These are phyloP conservation scores for Aspergillus unguis DNA, from an alignment of 2,329 filamentous ascomycete species.

Conservation along the genomic window DNA sequence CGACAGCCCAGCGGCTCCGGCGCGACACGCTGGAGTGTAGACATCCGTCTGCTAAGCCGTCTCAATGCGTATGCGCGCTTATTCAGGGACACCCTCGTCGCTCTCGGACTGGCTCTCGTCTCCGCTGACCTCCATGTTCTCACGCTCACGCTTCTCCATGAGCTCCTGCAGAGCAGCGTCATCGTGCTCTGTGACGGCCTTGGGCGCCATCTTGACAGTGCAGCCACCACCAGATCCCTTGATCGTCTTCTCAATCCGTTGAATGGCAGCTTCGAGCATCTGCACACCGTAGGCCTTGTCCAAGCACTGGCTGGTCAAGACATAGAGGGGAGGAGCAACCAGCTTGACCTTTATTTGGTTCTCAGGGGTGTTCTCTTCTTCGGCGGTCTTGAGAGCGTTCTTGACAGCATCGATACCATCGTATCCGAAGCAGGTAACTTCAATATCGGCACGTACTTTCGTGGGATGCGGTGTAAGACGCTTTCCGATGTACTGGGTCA, in stretches of 20 bases:
- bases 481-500: conserved; percentile 95
- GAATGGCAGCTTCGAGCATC: conserved; percentile 82
- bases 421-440: conserved; percentile 92
- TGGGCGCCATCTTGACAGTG: conserved; percentile 95
- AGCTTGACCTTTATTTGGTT: conserved; percentile 97
- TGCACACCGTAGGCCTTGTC: conserved; percentile 87
- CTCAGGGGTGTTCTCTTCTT: conserved; percentile 86
- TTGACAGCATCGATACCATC: conserved; percentile 99
- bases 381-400: conserved; percentile 81
- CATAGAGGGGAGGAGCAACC: conserved; percentile 95
- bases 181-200: conserved; percentile 97
- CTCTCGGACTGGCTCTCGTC: conserved; percentile 96
- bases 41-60: no score
- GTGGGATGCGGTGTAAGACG: conserved; percentile 96
- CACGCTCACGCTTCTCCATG: conserved; percentile 98
- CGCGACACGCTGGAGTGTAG: neutral
- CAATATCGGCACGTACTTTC: conserved; percentile 96
- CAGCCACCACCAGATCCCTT: conserved; percentile 73
- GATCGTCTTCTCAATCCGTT: conserved; percentile 80
- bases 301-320: conserved; percentile 90
- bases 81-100: conserved; percentile 73
- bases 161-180: conserved; percentile 94
- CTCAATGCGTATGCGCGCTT: conserved; percentile 15
- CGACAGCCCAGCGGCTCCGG: neutral
- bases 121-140: conserved; percentile 96